Conservation (phyloP, 306 rosid genomes). For the Citrullus amarus region DNA sequence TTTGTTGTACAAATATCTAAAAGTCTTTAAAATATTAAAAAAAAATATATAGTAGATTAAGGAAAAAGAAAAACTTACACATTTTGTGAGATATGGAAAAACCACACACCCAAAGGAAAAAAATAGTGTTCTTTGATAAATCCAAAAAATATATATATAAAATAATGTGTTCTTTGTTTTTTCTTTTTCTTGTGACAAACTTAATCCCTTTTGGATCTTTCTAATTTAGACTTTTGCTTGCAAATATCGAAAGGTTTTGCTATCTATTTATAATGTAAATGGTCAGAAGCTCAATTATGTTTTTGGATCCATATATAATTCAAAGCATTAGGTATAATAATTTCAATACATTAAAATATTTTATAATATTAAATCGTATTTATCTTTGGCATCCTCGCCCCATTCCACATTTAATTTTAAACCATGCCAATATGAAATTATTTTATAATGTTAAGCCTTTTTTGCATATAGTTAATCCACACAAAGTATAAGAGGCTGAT, state of each 20-base stretch:
- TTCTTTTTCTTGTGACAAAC: neutral
- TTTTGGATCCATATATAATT: neutral
- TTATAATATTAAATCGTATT: neutral
- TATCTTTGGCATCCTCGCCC: neutral
- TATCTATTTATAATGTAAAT: neutral
- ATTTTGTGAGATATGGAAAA: neutral
- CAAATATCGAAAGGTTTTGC: neutral
- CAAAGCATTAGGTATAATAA: neutral
- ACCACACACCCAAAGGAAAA: neutral
- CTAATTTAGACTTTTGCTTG: neutral
- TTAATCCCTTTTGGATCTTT: neutral
- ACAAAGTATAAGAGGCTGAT: too few species aligned
- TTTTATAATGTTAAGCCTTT: too few species aligned
- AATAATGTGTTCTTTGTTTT: too few species aligned
- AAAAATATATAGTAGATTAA: neutral
- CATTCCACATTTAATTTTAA: neutral
- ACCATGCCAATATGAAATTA: neutral
- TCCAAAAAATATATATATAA: too few species aligned
- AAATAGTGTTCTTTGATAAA: neutral
- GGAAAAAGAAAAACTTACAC: neutral
- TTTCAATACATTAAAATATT: neutral
- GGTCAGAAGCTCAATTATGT: neutral
- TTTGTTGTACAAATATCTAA: neutral
- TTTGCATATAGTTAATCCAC: too few species aligned
- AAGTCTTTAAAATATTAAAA: neutral